Percentiles rank a stretch among this genome's conserved stretches.
These are phyloP conservation scores for Curvularia verruculosa DNA, from an alignment of 2,329 filamentous ascomycete species.

Conservation along the genomic window DNA sequence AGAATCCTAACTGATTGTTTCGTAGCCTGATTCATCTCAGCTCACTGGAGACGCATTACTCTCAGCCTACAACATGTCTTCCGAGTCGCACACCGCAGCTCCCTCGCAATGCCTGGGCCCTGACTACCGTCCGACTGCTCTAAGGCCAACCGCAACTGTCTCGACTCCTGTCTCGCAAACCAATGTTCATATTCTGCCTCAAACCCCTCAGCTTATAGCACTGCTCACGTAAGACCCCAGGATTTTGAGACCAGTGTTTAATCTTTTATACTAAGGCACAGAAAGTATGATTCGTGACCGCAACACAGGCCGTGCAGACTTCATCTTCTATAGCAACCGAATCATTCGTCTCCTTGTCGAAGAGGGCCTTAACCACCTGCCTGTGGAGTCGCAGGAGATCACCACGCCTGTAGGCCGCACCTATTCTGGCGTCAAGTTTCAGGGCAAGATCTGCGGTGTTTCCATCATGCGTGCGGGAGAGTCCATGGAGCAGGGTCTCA, in stretches of 20 bases:
- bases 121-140: conserved; percentile 73
- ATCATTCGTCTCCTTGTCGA: conserved; percentile 97
- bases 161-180: conserved; percentile 81
- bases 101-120: conserved; percentile 74
- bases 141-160: conserved; percentile 87
- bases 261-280: conserved; percentile 10
- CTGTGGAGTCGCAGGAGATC: conserved; percentile 85
- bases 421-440: conserved; percentile 91
- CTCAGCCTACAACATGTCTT: conserved; percentile 31
- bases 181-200: conserved; percentile 87
- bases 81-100: conserved; percentile 40
- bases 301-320: conserved; percentile 88
- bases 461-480: conserved; percentile 98
- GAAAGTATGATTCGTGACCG: conserved; percentile 91
- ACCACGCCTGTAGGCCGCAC: conserved; percentile 87
- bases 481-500: conserved; percentile 95
- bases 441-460: conserved; percentile 98
- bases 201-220: conserved; percentile 96
- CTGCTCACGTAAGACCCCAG: conserved; percentile 81
- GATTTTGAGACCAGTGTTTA: conserved; percentile 8
- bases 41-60: background rate
- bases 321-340: conserved; percentile 98
- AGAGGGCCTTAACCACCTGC: conserved; percentile 95
- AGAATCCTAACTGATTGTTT: conserved; percentile 5
- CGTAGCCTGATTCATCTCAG: conserved; percentile 13